These are phyloP conservation scores for Vicia sativa DNA, from an alignment of 306 rosid genomes.

Conservation along the genomic window DNA sequence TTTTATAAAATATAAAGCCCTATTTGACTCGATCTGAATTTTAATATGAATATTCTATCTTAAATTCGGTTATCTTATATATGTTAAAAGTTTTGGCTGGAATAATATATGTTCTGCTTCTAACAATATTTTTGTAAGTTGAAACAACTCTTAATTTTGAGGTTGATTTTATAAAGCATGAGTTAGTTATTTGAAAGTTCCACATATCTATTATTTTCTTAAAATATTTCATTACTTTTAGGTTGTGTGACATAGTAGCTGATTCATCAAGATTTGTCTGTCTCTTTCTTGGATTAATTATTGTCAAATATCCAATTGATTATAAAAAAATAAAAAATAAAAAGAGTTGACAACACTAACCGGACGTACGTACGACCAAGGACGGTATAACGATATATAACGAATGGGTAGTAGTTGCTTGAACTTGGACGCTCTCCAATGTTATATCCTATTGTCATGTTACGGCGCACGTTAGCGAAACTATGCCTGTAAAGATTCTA, in stretches of 20 bases:
- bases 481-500: neutral
- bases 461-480: slow-evolving; percentile 7
- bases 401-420: neutral
- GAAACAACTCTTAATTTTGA: no score
- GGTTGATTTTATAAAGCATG: no score
- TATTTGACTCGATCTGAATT: no score
- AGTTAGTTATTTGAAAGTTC: no score
- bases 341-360: slow-evolving; percentile 4
- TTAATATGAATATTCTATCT: no score
- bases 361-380: slow-evolving; percentile 50
- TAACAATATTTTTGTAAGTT: no score
- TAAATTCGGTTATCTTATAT: no score
- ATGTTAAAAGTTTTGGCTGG: no score
- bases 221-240: neutral
- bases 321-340: neutral
- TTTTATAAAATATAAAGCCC: no score
- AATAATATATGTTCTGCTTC: no score
- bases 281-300: neutral
- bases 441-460: neutral
- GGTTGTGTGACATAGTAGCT: slow-evolving; percentile 7
- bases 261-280: slow-evolving; percentile 18
- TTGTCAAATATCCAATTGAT: neutral
- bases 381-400: slow-evolving; percentile 28
- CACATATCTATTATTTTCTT: no score
- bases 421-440: neutral